Evolutionary conservation across 164 flowering plant genomes (phyloP), one percentile per base, ranked within the genome.

Genomic region (Chimonanthus salicifolius): DNA sequence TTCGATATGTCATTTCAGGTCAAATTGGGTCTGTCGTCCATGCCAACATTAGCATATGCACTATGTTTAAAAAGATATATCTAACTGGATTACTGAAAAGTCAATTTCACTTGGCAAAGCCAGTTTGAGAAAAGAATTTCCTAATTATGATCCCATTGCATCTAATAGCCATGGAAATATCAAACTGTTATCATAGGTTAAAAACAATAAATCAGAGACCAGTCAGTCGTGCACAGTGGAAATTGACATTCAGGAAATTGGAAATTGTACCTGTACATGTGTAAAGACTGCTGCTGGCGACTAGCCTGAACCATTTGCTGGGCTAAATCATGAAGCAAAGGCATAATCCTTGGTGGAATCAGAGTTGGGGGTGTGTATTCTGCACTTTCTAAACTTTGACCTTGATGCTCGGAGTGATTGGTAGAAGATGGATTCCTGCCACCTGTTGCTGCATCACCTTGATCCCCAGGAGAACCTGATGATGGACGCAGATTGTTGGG

Each of bases 261-360:
- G 3, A 68, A 68, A 16, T 15, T 18, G 47, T 72, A 92, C 99
- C 96, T 88, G 85, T 89, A 95, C 62, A 82, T 87, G 83, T 80
- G 87, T 64, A 86, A 75, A 3, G 87, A 80, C 70, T 95, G 97
- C 76, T 90, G 94, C 16, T 83, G 89, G 74, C 85, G 86, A 63
- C 94, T 94, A 71, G 97, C 92, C 71, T 86, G 90, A 76, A 85
- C 83, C 98, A 95, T 89, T 77, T 93, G 97, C 63, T 84, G 83
- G 11, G 92, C 96, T 77, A 95, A 86, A 81, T 88, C 87, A 78
- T 93, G 97, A 72, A 95, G 84, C 84, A 93, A 79, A 1, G 97
- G 98, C 75, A 92, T 71, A 76, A 95, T 83, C 77, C 98, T 84
- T 0, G 96, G 91, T 11, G 98, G 99, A 69, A 95, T 93, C 63